Conservation (phyloP, 768 basidiomycete genomes). For the Boletus vinaceobasis region DNA sequence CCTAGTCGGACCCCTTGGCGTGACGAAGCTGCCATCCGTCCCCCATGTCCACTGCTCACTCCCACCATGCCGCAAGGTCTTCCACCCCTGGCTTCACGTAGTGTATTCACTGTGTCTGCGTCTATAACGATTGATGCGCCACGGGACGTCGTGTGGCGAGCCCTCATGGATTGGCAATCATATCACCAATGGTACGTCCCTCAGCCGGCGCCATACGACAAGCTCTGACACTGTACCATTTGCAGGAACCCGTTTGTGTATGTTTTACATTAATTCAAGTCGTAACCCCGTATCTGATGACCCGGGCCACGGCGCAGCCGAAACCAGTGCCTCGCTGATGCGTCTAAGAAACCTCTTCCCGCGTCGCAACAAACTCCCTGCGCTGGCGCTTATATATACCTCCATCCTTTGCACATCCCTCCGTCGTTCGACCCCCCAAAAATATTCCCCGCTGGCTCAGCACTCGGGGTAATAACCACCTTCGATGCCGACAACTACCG, state of each 20-base stretch:
- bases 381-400: slow-evolving; percentile 45
- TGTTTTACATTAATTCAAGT: slow-evolving; percentile 16
- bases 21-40: no score
- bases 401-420: slow-evolving; percentile 56
- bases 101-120: slow-evolving; percentile 47
- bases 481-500: slow-evolving; percentile 54
- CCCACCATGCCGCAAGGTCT: slow-evolving; percentile 17
- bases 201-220: not conserved
- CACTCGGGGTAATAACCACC: slow-evolving; percentile 44
- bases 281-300: not conserved
- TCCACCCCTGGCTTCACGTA: slow-evolving; percentile 38
- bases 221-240: not conserved
- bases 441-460: slow-evolving; percentile 34
- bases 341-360: slow-evolving; percentile 37
- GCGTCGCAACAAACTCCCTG: slow-evolving; percentile 46
- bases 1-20: no score
- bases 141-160: slow-evolving; percentile 56
- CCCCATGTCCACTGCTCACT: no score
- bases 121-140: slow-evolving; percentile 60
- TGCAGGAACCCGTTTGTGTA: slow-evolving; percentile 71
- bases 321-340: slow-evolving; percentile 43
- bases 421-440: slow-evolving; percentile 47
- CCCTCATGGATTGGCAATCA: slow-evolving; percentile 56
- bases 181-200: slow-evolving; percentile 59
- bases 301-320: slow-evolving; percentile 37